A percentile compares a stretch with the other conserved stretches of the same genome.
Evolutionary conservation across 345 rosid genomes (phyloP).

Genomic region (Eucalyptus dawsonii): DNA sequence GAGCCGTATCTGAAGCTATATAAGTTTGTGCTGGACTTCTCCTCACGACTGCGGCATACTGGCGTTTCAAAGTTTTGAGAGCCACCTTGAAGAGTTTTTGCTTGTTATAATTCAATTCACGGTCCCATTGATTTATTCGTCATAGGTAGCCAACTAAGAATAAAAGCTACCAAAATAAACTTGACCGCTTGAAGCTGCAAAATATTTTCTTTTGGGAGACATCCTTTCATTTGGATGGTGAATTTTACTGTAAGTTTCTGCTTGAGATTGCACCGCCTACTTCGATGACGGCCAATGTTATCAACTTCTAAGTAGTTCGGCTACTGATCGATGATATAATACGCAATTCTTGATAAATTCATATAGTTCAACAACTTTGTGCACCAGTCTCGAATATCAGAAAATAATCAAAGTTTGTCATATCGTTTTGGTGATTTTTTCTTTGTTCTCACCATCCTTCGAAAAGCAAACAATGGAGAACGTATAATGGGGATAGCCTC

Average conservation of each 20-base stretch:
- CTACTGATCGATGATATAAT: neutral
- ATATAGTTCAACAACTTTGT: neutral
- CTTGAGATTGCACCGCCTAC: neutral
- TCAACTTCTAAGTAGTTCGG: neutral
- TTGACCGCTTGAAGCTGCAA: neutral
- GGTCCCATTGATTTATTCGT: neutral
- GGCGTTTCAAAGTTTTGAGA: neutral
- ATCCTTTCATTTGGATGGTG: neutral
- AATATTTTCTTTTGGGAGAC: neutral
- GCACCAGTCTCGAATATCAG: neutral
- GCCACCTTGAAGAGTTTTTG: neutral
- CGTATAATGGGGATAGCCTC: neutral
- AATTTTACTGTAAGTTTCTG: neutral
- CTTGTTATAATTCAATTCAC: neutral
- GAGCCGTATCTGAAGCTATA: conserved; percentile 48
- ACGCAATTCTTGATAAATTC: neutral
- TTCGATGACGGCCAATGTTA: neutral
- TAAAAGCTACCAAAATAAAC: neutral
- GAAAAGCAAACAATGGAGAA: neutral
- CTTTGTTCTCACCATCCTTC: neutral
- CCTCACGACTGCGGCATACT: neutral
- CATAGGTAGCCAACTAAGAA: neutral
- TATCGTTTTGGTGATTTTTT: neutral
- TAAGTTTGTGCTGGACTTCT: neutral
- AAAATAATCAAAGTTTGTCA: neutral